phyloP scores from a whole-genome alignment of 1,284 basidiomycete species.

The Leccinum angustisporum region DNA sequence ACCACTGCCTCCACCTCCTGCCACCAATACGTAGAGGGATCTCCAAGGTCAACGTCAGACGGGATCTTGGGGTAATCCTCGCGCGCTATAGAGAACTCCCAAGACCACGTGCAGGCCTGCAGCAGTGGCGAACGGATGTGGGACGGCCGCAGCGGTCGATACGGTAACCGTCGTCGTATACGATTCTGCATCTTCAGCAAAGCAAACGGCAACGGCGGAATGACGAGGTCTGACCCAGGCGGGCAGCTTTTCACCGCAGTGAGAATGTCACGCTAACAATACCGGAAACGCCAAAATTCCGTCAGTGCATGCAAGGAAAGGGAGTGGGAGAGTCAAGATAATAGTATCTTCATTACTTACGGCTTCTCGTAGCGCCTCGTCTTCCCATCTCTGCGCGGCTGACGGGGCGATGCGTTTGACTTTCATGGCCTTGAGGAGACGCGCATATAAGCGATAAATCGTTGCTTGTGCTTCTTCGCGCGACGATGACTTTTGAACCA shows the following conservation, averaged over 20 bases:
- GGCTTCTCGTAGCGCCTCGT: neutral
- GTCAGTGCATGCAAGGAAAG: neutral
- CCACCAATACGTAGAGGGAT: constrained; percentile 16
- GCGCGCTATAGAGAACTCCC: neutral
- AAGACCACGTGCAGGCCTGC: constrained; percentile 5
- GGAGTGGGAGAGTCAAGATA: neutral
- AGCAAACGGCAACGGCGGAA: constrained; percentile 9
- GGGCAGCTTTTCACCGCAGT: neutral
- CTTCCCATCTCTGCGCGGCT: constrained; percentile 1
- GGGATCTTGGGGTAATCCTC: constrained; percentile 1
- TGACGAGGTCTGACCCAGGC: neutral
- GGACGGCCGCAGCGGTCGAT: constrained; percentile 2
- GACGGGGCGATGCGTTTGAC: neutral
- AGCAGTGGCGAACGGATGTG: constrained; percentile 7
- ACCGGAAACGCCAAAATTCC: neutral
- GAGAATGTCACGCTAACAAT: neutral
- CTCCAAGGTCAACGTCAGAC: constrained; percentile 2
- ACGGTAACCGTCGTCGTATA: neutral
- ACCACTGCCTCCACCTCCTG: neutral
- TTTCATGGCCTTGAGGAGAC: constrained; percentile 6
- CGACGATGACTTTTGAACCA: neutral
- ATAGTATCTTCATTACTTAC: neutral
- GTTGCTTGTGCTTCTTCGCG: neutral
- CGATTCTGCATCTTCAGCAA: constrained; percentile 5
- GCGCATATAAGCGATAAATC: constrained; percentile 9